Percentiles rank a stretch among this genome's conserved stretches.
Evolutionary conservation across 2,329 filamentous ascomycete species (phyloP).

Genomic region (Furcasterigmium sp.): DNA sequence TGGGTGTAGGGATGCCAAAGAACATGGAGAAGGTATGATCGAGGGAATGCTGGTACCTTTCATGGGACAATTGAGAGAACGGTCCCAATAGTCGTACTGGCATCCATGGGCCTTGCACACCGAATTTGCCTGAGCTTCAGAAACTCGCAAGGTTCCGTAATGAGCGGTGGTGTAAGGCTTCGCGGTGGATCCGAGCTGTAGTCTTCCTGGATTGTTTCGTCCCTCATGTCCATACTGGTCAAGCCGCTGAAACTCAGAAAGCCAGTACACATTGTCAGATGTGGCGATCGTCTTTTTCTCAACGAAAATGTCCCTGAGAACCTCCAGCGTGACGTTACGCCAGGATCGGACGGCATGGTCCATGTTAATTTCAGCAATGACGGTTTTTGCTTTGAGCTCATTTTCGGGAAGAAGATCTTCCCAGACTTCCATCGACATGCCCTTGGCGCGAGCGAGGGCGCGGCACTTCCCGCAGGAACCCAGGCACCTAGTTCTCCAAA

Average conservation of each 20-base stretch:
- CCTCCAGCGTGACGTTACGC: background rate
- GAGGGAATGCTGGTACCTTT: background rate
- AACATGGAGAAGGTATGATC: background rate
- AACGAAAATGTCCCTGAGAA: background rate
- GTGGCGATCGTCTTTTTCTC: background rate
- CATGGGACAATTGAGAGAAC: background rate
- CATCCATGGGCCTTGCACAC: background rate
- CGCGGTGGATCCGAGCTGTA: background rate
- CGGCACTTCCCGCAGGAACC: background rate
- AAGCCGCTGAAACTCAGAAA: background rate
- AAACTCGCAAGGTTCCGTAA: background rate
- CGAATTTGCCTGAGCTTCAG: background rate
- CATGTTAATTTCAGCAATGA: background rate
- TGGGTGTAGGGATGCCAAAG: background rate
- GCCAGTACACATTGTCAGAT: background rate
- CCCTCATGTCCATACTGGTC: background rate
- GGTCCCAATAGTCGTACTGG: background rate
- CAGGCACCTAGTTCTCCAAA: too few species aligned
- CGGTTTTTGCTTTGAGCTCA: background rate
- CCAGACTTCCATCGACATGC: background rate
- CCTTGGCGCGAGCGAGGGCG: background rate
- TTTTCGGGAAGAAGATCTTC: background rate
- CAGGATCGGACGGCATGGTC: background rate
- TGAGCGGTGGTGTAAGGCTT: background rate
- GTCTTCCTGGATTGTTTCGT: background rate